Base-by-base conservation (phyloP, 2,329 filamentous ascomycete species). In the Nemania serpens region DNA sequence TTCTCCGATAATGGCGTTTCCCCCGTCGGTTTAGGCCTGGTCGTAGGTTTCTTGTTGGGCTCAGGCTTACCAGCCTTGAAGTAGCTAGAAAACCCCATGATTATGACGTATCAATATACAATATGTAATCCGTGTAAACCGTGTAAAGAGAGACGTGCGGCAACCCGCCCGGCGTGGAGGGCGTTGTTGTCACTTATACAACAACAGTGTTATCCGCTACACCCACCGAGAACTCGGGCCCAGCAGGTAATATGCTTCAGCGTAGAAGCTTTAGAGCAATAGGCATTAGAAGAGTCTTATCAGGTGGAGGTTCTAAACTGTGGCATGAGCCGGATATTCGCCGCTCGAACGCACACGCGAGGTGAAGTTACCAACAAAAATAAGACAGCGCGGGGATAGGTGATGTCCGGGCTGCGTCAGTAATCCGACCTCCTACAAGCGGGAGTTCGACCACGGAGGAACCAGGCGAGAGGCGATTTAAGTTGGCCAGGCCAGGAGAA, bases 71-170 rank as follows among this genome's bases (percentile, higher is more conserved):
- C 78, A 46, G 82, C 77, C 76, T 84, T 87, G 79, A 89, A 88
- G 69, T 89, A 89, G 71, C 75, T 83, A 51, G 78, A 80, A 62
- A 89, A 70, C 61, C 86, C 86, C 87, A 89, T 89, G 25, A 43
- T 55, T 52, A 62, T 13, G 53, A 9, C 20, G 54, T 53, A 54
- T 54, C 52, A 55, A 39, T 45, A 20, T 37, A 48, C n/a, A 42
- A 43, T 33, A 52, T 34, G 20, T 42, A 37, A 41, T 22, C 15
- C 52, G n/a, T 55, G 36, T 17, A 47, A 17, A 29, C 15, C 52
- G n/a, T 55, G 36, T 17, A 47, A 17, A 29, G 54, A 53, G 17
- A 47, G 15, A 33, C 5, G 25, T 46, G 63, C 59, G 61, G 53
- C 54, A 41, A 41, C 50, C 58, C 45, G 63, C 63, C 50, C 41